A percentile compares a stretch with the other conserved stretches of the same genome.
phyloP scores from a whole-genome alignment of 805 yeast genomes.

The Starmerella bacillaris region DNA sequence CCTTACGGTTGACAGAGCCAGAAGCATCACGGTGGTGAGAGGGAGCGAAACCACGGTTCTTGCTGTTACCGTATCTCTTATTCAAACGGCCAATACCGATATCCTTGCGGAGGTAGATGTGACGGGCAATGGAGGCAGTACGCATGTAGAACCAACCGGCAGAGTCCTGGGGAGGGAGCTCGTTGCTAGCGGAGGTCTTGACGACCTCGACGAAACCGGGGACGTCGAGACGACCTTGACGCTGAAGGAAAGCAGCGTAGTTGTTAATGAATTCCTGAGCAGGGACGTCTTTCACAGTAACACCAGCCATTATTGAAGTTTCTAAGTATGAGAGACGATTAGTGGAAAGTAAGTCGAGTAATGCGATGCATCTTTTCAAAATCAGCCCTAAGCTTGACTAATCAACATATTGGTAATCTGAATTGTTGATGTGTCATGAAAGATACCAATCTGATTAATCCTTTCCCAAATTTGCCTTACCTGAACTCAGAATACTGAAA shows the following conservation, averaged over 20 bases:
- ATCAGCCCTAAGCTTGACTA: too few relatives aligned
- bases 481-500: too few relatives aligned
- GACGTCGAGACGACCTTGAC: constrained; percentile 99
- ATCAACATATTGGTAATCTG: too few relatives aligned
- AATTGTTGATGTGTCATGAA: too few relatives aligned
- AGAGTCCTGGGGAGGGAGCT: constrained; percentile 98
- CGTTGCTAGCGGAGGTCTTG: constrained; percentile 97
- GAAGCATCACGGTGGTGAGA: constrained; percentile 98
- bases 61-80: constrained; percentile 98
- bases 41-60: constrained; percentile 98
- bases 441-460: too few relatives aligned
- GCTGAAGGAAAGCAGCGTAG: constrained; percentile 98
- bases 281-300: constrained; percentile 85
- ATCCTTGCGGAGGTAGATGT: constrained; percentile 97
- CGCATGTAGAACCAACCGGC: constrained; percentile 99
- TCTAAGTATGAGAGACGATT: too few relatives aligned
- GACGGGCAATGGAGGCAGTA: constrained; percentile 99
- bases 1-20: constrained; percentile 98
- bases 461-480: too few relatives aligned
- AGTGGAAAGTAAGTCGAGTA: too few relatives aligned
- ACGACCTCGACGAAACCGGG: constrained; percentile 99
- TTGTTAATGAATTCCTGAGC: constrained; percentile 99
- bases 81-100: constrained; percentile 98
- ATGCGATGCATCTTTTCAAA: too few relatives aligned
- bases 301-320: constrained; percentile 17